Conservation (phyloP, 805 yeast species). For the Kuraishia cidri region DNA sequence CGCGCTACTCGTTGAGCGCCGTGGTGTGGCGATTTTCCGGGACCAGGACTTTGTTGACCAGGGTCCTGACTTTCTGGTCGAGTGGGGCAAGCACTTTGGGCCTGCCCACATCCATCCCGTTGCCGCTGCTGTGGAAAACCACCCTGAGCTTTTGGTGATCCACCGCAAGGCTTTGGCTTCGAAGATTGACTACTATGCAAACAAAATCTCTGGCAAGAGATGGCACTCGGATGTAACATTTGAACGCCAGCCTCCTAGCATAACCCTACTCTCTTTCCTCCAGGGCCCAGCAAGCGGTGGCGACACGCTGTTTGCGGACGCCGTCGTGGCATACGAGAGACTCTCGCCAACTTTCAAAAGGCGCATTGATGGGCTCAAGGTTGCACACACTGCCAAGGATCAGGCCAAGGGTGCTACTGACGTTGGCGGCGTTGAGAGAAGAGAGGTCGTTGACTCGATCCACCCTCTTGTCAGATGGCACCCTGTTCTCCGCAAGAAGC, state of each 20-base stretch:
- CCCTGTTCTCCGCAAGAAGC: slow-evolving; percentile 64
- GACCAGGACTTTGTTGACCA: slow-evolving; percentile 29
- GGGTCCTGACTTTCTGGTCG: slow-evolving; percentile 30
- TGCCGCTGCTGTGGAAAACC: slow-evolving; percentile 35
- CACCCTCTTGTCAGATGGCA: slow-evolving; percentile 70
- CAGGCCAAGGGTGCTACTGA: slow-evolving; percentile 52
- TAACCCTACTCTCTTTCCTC: slow-evolving; percentile 38
- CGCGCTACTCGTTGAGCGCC: slow-evolving; percentile 35
- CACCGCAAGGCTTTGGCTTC: slow-evolving; percentile 16
- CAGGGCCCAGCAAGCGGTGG: slow-evolving; percentile 35
- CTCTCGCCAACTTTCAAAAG: slow-evolving; percentile 57
- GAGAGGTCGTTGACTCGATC: slow-evolving; percentile 48
- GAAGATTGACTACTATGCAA: slow-evolving; percentile 8
- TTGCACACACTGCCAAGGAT: slow-evolving; percentile 58
- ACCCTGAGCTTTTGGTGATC: slow-evolving; percentile 30
- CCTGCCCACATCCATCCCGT: slow-evolving; percentile 38
- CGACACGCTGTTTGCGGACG: slow-evolving; percentile 68
- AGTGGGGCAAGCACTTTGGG: slow-evolving; percentile 34
- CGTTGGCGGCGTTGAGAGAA: slow-evolving; percentile 58
- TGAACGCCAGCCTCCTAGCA: slow-evolving; percentile 56
- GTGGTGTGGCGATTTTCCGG: slow-evolving; percentile 37
- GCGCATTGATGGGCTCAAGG: slow-evolving; percentile 52
- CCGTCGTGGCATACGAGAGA: slow-evolving; percentile 61
- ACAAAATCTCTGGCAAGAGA: slow-evolving; percentile 23
- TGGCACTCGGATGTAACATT: slow-evolving; percentile 51